Percentiles rank a stretch among this genome's conserved stretches.
Evolutionary conservation across 768 basidiomycete species (phyloP).

Genomic region (Piloderma croceum): DNA sequence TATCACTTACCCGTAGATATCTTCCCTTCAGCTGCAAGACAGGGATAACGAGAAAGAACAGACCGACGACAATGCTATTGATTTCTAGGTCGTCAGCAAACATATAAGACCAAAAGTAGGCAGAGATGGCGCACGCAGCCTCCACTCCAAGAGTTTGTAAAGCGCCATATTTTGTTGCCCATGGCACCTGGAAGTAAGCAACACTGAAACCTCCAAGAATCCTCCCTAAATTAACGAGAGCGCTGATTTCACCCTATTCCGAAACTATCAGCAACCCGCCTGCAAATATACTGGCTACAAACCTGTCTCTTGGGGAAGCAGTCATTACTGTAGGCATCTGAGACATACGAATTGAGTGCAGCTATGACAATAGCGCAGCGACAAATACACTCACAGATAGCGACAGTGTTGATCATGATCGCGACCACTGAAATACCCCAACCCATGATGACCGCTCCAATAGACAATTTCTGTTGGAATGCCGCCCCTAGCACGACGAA

Average conservation of each 20-base stretch:
- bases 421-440: slow-evolving; percentile 60
- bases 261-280: no score
- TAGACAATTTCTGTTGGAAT: slow-evolving; percentile 45
- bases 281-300: no score
- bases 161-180: no score
- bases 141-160: no score
- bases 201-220: slow-evolving; percentile 51
- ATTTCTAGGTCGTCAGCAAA: no score
- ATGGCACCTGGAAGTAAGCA: no score
- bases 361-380: slow-evolving; percentile 6
- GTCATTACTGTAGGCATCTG: slow-evolving; percentile 45
- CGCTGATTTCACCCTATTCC: slow-evolving; percentile 58
- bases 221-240: slow-evolving; percentile 52
- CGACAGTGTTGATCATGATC: slow-evolving; percentile 57
- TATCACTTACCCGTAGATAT: no score
- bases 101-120: no score
- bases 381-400: slow-evolving; percentile 45
- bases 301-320: slow-evolving; percentile 44
- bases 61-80: no score
- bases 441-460: slow-evolving; percentile 56
- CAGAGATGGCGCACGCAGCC: no score
- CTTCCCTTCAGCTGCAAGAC: no score
- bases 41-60: no score
- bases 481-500: slow-evolving; percentile 54
- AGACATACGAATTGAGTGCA: slow-evolving; percentile 11